These are phyloP conservation scores for Trichophyton simii DNA, from an alignment of 2,329 filamentous ascomycete genomes.

Conservation along the genomic window DNA sequence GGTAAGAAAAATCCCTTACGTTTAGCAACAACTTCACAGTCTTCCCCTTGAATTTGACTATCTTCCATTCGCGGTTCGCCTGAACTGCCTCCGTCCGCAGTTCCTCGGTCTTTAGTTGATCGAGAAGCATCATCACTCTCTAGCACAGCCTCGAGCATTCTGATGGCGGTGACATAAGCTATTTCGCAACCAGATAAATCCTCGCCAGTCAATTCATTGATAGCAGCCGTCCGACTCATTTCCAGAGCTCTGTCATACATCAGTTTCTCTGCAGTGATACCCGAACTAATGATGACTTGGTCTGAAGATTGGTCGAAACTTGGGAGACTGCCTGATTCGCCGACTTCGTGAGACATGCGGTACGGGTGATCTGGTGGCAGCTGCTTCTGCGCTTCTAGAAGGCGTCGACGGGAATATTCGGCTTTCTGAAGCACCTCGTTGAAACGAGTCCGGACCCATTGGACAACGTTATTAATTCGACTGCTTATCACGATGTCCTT, in stretches of 20 bases:
- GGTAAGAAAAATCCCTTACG: constrained; percentile 27
- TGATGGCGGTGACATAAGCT: constrained; percentile 82
- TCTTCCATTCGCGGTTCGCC: constrained; percentile 27
- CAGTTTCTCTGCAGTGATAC: constrained; percentile 85
- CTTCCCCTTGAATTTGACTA: constrained; percentile 35
- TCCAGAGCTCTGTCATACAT: constrained; percentile 97
- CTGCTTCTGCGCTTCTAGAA: constrained; percentile 72
- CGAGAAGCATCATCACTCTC: constrained; percentile 54
- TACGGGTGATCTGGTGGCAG: constrained; percentile 74
- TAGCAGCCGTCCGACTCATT: constrained; percentile 88
- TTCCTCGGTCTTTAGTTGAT: constrained; percentile 17
- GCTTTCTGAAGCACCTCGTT: constrained; percentile 96
- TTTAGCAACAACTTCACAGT: constrained; percentile 38
- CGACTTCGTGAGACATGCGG: constrained; percentile 59
- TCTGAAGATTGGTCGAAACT: constrained; percentile 47
- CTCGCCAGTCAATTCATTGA: constrained; percentile 88
- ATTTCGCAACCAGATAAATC: constrained; percentile 80
- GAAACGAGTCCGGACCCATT: constrained; percentile 88
- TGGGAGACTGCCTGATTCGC: constrained; percentile 46
- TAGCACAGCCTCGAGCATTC: constrained; percentile 87
- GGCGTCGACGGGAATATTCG: constrained; percentile 78
- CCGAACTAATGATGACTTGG: constrained; percentile 71
- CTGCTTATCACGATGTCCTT: constrained; percentile 42
- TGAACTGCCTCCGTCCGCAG: constrained; percentile 12
- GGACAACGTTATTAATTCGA: constrained; percentile 83